Evolutionary conservation across 441 rosid species (phyloP).

Genomic region (Heliophila coronopifolia): DNA sequence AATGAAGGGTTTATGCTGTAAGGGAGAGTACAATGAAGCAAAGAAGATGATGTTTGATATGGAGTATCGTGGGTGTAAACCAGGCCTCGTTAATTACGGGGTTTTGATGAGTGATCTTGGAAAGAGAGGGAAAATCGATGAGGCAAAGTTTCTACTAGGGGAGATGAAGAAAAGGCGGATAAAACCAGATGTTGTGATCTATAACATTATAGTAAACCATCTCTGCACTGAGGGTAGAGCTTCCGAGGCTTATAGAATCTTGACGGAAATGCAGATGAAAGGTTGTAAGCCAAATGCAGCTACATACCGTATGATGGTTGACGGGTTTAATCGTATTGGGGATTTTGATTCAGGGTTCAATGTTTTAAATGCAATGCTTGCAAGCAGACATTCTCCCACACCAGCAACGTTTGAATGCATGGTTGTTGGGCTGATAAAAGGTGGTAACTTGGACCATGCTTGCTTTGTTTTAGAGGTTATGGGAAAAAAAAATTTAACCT

Average conservation of each 20-base stretch:
- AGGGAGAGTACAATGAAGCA: constrained; percentile 55
- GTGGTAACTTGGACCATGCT: constrained; percentile 52
- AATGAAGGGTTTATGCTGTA: constrained; percentile 69
- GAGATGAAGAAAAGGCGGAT: constrained; percentile 75
- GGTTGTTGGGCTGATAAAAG: constrained; percentile 45
- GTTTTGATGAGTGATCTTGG: constrained; percentile 77
- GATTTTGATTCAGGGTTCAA: constrained; percentile 71
- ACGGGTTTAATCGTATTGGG: constrained; percentile 52
- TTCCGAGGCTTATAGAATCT: constrained; percentile 50
- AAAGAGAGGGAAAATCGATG: constrained; percentile 66
- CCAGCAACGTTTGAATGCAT: constrained; percentile 41
- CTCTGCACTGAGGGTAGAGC: constrained; percentile 54
- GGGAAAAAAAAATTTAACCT: constrained; percentile 50
- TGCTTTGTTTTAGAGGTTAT: constrained; percentile 67
- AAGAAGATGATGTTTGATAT: constrained; percentile 81
- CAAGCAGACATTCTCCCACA: constrained; percentile 52
- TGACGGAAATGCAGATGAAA: constrained; percentile 68
- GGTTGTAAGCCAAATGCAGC: constrained; percentile 79
- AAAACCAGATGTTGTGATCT: constrained; percentile 68
- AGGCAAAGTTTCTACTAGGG: constrained; percentile 47
- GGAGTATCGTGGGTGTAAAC: constrained; percentile 84
- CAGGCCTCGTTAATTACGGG: constrained; percentile 51
- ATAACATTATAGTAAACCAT: constrained; percentile 63
- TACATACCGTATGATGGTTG: constrained; percentile 69
- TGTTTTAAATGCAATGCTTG: constrained; percentile 64